Conservation (phyloP, 179 eudicot species). For the Nepenthes alata region DNA sequence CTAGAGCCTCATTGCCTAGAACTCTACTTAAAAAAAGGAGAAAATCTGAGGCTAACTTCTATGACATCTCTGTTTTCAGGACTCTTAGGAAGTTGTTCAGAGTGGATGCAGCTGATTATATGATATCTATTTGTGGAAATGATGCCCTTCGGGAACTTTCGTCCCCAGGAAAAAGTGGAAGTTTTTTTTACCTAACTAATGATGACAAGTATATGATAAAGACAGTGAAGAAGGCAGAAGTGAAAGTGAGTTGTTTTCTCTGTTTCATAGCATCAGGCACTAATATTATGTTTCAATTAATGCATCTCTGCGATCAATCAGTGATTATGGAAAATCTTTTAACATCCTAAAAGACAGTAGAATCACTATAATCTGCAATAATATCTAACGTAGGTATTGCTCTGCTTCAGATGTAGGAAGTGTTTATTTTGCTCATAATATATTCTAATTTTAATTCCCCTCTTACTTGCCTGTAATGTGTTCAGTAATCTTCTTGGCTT, state of each 20-base stretch:
- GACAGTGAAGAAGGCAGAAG: conserved; percentile 86
- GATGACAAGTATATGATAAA: conserved; percentile 97
- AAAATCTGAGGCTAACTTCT: not conserved
- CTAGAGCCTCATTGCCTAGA: too few relatives aligned
- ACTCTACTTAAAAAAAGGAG: too few relatives aligned
- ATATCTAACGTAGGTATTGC: too few relatives aligned
- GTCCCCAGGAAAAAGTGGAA: conserved; percentile 97
- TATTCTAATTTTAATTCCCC: too few relatives aligned
- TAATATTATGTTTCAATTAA: too few relatives aligned
- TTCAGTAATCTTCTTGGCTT: too few relatives aligned
- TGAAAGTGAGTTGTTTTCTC: conserved; percentile 48
- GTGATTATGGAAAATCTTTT: not conserved
- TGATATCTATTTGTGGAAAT: conserved; percentile 85
- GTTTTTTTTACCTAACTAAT: conserved; percentile 87
- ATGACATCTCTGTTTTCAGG: conserved; percentile 29
- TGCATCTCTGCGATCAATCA: too few relatives aligned
- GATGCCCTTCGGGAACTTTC: conserved; percentile 94
- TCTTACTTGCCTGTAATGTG: too few relatives aligned
- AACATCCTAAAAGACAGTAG: not conserved
- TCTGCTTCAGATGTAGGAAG: too few relatives aligned
- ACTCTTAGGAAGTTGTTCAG: conserved; percentile 78
- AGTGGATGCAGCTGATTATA: conserved; percentile 96
- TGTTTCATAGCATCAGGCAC: too few relatives aligned
- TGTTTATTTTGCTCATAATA: too few relatives aligned
- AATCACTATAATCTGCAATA: too few relatives aligned